Conservation (phyloP, 768 basidiomycete genomes). For the Tylopilus felleus region DNA sequence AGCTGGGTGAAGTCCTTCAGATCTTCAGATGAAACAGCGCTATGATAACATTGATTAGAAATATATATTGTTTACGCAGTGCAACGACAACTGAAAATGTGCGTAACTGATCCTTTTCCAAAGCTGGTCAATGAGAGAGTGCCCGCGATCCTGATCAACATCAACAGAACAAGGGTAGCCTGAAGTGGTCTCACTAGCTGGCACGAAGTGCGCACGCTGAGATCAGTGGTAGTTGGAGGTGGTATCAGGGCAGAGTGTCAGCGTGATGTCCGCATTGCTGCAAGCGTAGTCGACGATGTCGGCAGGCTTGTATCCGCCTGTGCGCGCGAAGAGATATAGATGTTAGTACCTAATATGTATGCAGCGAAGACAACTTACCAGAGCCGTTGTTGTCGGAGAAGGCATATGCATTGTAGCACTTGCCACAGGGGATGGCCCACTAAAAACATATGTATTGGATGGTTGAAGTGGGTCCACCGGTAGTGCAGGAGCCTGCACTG, state of each 20-base stretch:
- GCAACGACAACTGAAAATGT: too few species aligned
- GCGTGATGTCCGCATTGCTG: slow-evolving; percentile 24
- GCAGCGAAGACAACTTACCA: slow-evolving; percentile 10
- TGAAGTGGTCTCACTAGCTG: too few species aligned
- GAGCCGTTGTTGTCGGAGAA: slow-evolving; percentile 34
- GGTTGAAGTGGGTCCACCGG: slow-evolving; percentile 23
- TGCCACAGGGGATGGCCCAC: slow-evolving; percentile 23
- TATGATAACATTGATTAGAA: too few species aligned
- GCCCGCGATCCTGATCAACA: too few species aligned
- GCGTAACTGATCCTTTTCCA: too few species aligned
- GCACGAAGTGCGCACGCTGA: too few species aligned
- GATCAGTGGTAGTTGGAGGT: slow-evolving; percentile 18
- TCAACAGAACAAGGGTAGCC: too few species aligned
- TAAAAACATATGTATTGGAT: background rate
- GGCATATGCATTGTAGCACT: slow-evolving; percentile 31
- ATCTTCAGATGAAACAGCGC: too few species aligned
- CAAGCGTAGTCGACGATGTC: slow-evolving; percentile 31
- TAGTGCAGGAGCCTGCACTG: slow-evolving; percentile 23
- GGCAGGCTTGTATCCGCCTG: slow-evolving; percentile 28
- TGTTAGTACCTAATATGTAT: background rate
- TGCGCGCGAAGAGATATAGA: background rate
- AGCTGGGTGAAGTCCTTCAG: too few species aligned
- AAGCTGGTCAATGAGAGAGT: too few species aligned
- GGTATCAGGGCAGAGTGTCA: slow-evolving; percentile 29
- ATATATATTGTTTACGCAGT: too few species aligned